Percentiles rank a stretch among this genome's conserved stretches.
Evolutionary conservation across 1,284 basidiomycete species (phyloP).

Genomic region (Neonothopanus nambi): DNA sequence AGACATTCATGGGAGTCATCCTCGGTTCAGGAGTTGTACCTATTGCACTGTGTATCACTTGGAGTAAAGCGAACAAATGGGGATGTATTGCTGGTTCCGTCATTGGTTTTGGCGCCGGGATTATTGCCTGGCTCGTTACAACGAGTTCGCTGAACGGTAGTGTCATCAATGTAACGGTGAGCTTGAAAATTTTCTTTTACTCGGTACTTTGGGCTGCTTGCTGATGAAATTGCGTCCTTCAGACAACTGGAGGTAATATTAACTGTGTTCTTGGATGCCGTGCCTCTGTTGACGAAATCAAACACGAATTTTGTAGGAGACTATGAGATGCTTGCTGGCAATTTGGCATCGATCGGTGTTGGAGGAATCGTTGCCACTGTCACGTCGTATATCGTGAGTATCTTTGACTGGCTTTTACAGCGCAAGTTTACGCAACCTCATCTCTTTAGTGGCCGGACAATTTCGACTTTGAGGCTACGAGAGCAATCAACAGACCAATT

Average conservation of each 20-base stretch:
- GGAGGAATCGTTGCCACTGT: conserved; percentile 76
- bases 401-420: not conserved
- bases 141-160: conserved; percentile 71
- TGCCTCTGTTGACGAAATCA: too few relatives aligned
- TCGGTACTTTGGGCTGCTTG: not conserved
- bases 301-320: conserved; percentile 52
- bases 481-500: conserved; percentile 63
- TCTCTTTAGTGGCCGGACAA: conserved; percentile 67
- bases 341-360: conserved; percentile 82
- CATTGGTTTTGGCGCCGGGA: conserved; percentile 68
- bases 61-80: conserved; percentile 81
- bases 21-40: conserved; percentile 87
- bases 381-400: conserved; percentile 60
- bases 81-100: conserved; percentile 77
- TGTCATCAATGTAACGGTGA: conserved; percentile 70
- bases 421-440: not conserved
- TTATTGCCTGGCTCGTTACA: conserved; percentile 85
- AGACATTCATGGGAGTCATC: conserved; percentile 84
- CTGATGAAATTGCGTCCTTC: not conserved
- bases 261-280: not conserved
- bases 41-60: conserved; percentile 81
- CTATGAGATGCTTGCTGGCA: conserved; percentile 85
- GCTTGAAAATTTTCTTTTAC: conserved; percentile 19
- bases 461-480: conserved; percentile 79
- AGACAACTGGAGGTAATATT: conserved; percentile 52